Conservation (phyloP, 2,329 filamentous ascomycete species). For the Arthrinium phaeospermum region DNA sequence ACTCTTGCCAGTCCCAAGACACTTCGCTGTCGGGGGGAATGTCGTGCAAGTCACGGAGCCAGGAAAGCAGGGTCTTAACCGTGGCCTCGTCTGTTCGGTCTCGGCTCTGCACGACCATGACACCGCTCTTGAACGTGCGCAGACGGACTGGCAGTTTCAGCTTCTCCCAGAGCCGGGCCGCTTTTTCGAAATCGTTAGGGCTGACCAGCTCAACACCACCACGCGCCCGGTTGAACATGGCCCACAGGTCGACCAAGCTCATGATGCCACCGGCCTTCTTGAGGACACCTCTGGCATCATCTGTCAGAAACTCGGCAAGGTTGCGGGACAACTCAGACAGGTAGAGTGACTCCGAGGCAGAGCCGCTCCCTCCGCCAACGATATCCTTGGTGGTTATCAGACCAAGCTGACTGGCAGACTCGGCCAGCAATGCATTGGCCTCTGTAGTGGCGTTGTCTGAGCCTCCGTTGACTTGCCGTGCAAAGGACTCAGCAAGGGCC, state of each 20-base stretch:
- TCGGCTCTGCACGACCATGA: constrained; percentile 89
- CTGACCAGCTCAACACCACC: constrained; percentile 95
- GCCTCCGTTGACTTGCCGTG: constrained; percentile 65
- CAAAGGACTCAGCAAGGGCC: constrained; percentile 87
- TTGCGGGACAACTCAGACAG: constrained; percentile 85
- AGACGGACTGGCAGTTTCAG: constrained; percentile 85
- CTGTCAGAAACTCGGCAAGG: constrained; percentile 86
- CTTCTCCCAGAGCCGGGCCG: constrained; percentile 85
- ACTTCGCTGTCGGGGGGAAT: constrained; percentile 69
- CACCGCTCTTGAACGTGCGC: constrained; percentile 87
- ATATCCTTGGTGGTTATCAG: constrained; percentile 96
- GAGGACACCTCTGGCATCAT: constrained; percentile 80
- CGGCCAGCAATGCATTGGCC: constrained; percentile 75
- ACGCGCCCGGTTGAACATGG: constrained; percentile 89
- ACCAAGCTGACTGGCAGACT: constrained; percentile 83
- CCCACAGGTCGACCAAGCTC: constrained; percentile 89
- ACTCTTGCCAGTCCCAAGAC: constrained; percentile 76
- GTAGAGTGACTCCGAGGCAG: constrained; percentile 77
- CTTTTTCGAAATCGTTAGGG: constrained; percentile 89
- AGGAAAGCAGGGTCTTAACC: constrained; percentile 74
- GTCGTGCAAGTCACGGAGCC: constrained; percentile 76
- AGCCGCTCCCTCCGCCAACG: constrained; percentile 73
- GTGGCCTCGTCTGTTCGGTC: constrained; percentile 93
- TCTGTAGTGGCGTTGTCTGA: constrained; percentile 68
- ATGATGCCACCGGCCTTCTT: constrained; percentile 85